Evolutionary conservation across 2,329 filamentous ascomycete species (phyloP).

Genomic region (Sporothrix inflata): DNA sequence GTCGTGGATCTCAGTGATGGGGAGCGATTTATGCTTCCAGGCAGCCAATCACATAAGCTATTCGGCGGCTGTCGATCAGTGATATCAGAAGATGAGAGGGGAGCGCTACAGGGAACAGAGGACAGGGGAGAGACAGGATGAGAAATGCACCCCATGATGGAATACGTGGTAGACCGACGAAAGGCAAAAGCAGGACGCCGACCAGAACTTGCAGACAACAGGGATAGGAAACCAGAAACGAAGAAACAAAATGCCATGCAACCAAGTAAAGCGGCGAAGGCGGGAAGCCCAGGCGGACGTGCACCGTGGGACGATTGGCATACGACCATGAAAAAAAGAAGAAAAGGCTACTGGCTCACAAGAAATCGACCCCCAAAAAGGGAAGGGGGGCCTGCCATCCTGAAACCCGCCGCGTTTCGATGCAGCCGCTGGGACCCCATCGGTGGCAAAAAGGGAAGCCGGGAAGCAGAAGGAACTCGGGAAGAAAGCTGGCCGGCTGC

Average conservation of each 20-base stretch:
- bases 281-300: neutral
- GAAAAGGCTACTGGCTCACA: neutral
- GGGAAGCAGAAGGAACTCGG: neutral
- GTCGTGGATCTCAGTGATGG: neutral
- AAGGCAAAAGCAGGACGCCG: neutral
- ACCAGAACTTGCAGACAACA: neutral
- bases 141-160: conserved; percentile 5
- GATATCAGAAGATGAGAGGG: conserved; percentile 13
- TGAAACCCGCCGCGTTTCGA: conserved; percentile 31
- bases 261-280: neutral
- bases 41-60: neutral
- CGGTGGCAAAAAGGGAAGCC: conserved; percentile 4
- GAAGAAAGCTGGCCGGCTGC: neutral
- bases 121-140: conserved; percentile 2
- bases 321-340: neutral
- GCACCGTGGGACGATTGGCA: neutral
- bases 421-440: conserved; percentile 22
- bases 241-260: conserved; percentile 12
- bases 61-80: conserved; percentile 2
- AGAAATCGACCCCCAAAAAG: neutral
- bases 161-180: neutral
- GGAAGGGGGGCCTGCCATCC: neutral
- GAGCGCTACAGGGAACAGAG: neutral
- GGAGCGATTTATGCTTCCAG: neutral
- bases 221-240: neutral